Evolutionary conservation across 1,284 basidiomycete genomes (phyloP).

Genomic region (Rhodotorula sp.): DNA sequence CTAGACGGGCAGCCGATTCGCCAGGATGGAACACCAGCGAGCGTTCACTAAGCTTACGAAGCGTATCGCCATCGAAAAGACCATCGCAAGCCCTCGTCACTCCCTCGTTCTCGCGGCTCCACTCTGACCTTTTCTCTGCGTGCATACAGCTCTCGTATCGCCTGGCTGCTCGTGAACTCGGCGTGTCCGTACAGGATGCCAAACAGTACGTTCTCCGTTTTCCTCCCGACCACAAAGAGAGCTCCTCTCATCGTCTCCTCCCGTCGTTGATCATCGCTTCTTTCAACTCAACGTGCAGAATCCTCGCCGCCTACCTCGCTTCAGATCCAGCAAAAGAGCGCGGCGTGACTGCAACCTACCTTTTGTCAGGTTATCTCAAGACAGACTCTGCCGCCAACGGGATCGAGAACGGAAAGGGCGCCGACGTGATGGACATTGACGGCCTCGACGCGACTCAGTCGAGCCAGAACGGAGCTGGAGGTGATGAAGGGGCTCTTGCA

Average conservation of each 20-base stretch:
- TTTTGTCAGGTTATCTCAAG: constrained; percentile 19
- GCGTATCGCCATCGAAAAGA: constrained; percentile 28
- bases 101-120: neutral
- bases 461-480: neutral
- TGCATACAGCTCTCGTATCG: constrained; percentile 31
- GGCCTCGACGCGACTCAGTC: neutral
- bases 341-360: constrained; percentile 19
- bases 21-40: constrained; percentile 18
- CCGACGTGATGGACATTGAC: constrained; percentile 12
- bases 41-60: constrained; percentile 27
- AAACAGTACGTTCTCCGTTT: constrained; percentile 14
- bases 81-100: constrained; percentile 8
- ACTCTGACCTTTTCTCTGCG: neutral
- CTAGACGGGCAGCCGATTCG: neutral
- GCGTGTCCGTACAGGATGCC: constrained; percentile 21
- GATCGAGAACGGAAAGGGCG: neutral
- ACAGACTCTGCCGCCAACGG: neutral
- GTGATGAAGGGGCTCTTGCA: neutral
- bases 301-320: constrained; percentile 19
- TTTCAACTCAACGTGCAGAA: neutral
- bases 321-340: constrained; percentile 25
- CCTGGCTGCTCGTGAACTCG: constrained; percentile 27
- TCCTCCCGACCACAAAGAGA: no score
- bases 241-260: no score
- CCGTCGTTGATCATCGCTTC: neutral